A percentile compares a stretch with the other conserved stretches of the same genome.
These are phyloP conservation scores for Pseudopithomyces chartarum DNA, from an alignment of 2,329 filamentous ascomycete species.

Conservation along the genomic window DNA sequence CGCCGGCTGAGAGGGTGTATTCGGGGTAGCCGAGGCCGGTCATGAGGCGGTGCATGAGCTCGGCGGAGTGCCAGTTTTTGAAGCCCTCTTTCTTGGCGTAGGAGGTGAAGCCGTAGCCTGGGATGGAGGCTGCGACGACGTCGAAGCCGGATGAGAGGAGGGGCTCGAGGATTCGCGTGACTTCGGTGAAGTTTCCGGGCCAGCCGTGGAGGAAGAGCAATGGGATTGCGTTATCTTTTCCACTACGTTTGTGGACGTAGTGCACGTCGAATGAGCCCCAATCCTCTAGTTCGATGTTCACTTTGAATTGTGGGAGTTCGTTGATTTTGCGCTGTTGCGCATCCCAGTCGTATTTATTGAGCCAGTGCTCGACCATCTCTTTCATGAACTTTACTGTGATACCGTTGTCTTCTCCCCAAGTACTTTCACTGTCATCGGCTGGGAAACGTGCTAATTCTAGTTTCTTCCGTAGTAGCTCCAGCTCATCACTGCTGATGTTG, in stretches of 20 bases:
- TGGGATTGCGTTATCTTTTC: background rate
- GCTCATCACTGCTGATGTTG: background rate
- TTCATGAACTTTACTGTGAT: slow-evolving; percentile 1
- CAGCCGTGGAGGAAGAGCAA: slow-evolving; percentile 4
- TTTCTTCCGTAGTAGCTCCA: background rate
- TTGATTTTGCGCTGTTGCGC: slow-evolving; percentile 1
- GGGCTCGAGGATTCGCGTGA: background rate
- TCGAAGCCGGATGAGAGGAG: background rate
- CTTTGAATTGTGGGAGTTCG: background rate
- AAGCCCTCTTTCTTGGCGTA: slow-evolving; percentile 2
- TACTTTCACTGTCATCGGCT: background rate
- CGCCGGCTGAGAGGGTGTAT: slow-evolving; percentile 2
- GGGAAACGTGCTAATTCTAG: slow-evolving; percentile 1
- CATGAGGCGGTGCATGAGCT: slow-evolving; percentile 5
- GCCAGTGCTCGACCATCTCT: slow-evolving; percentile 1
- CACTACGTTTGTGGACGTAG: background rate
- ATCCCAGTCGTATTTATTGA: slow-evolving; percentile 3
- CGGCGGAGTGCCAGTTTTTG: background rate
- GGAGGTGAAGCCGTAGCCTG: slow-evolving; percentile 4
- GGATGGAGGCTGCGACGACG: slow-evolving; percentile 7
- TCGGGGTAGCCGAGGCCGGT: background rate
- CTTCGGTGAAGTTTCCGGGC: slow-evolving; percentile 3
- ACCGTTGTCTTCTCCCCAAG: background rate
- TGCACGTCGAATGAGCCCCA: slow-evolving; percentile 6
- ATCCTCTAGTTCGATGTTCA: background rate